Evolutionary conservation across 345 rosid genomes (phyloP), one percentile per base, ranked within the genome.

Genomic region (Lenwebbia sp.): DNA sequence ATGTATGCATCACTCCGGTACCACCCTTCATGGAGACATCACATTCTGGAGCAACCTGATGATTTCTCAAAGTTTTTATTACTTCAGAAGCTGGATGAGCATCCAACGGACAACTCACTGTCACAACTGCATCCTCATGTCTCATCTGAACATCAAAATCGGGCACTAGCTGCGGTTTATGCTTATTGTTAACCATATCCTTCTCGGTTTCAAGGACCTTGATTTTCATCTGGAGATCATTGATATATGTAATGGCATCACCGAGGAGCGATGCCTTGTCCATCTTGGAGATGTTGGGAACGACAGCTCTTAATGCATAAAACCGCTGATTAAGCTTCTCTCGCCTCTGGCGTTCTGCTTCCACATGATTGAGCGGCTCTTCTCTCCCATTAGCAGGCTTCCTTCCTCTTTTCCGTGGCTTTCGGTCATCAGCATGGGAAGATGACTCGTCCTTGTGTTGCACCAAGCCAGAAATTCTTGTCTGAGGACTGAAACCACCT

Each of bases 341-440:
- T 81, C 99, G 95, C 89, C 99, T 93, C 88, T 97, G 99, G 25
- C 99, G 86, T 87, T 97, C 99, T 0, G 99, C 99, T 92, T 96
- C 98, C 70, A 97, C 98, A 6, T 97, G 99, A 90, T 96, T 97
- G 85, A 97, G 84, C 0, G 99, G 98, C 89, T 97, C 99, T 89
- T 96, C 99, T 87, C 99, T 93, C 52, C 99, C 99, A 83, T 96
- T 97, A 17, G 98, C 99, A 3, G 99, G 99, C 86, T 97, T 97
- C 87, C 99, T 93, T 9, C 98, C 99, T 88, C 99, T 92, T 90
- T 97, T 96, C 92, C 98, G 94, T 5, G 99, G 99, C 86, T 95
- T 97, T 51, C 93, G 92, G 85, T 97, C 99, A 56, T 96, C 98
- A 6, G 87, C 90, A 47, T 88, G 90, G 84, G 92, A 88, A 21